Evolutionary conservation across 345 rosid genomes (phyloP).

Genomic region (Populus ilicifolia): DNA sequence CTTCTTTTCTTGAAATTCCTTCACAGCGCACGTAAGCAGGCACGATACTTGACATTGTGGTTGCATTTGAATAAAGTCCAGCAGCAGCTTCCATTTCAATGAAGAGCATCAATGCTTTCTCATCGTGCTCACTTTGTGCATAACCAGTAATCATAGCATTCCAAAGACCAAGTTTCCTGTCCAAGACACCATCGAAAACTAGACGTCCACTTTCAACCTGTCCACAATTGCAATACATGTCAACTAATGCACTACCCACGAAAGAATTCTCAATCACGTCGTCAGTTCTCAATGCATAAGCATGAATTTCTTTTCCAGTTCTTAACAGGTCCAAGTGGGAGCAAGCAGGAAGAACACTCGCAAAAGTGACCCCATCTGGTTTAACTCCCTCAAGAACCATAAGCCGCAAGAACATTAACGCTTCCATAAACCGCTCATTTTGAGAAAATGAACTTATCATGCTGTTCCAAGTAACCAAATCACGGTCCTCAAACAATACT

Average conservation of each 20-base stretch:
- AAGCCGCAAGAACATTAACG: conserved; percentile 40
- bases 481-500: conserved; percentile 49
- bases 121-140: conserved; percentile 64
- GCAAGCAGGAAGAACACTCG: conserved; percentile 88
- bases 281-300: conserved; percentile 64
- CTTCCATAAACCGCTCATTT: conserved; percentile 57
- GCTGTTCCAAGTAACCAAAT: conserved; percentile 86
- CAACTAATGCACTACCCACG: conserved; percentile 87
- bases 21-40: conserved; percentile 67
- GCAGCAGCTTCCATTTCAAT: conserved; percentile 59
- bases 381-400: conserved; percentile 60
- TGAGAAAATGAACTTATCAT: conserved; percentile 66
- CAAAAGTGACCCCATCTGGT: conserved; percentile 71
- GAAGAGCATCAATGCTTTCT: conserved; percentile 64
- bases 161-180: conserved; percentile 60
- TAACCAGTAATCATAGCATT: conserved; percentile 92
- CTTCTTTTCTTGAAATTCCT: conserved; percentile 56
- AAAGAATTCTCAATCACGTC: conserved; percentile 62
- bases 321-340: conserved; percentile 58
- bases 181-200: conserved; percentile 51
- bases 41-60: conserved; percentile 73
- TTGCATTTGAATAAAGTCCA: conserved; percentile 64
- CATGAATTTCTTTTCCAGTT: conserved; percentile 78
- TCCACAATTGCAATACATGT: conserved; percentile 85
- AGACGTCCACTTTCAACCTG: conserved; percentile 54